Evolutionary conservation across 306 rosid genomes (phyloP).

Genomic region (Malus fusca): DNA sequence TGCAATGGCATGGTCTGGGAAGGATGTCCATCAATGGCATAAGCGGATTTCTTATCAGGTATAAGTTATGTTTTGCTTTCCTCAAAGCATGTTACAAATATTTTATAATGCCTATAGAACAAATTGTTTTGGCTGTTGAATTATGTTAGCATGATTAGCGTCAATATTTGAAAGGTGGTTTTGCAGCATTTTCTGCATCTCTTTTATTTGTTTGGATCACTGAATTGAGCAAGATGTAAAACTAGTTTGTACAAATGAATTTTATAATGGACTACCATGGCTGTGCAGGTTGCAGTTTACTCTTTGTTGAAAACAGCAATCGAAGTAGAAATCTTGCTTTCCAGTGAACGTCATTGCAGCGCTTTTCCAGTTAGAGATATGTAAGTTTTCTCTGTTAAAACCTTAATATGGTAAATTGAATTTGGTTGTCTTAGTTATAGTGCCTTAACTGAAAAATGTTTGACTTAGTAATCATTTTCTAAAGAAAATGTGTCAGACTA

Average conservation of each 20-base stretch:
- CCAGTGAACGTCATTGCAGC: slow-evolving; percentile 36
- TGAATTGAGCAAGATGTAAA: slow-evolving; percentile 1
- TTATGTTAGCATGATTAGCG: background rate
- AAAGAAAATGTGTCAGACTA: background rate
- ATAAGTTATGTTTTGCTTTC: background rate
- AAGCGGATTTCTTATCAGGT: slow-evolving; percentile 53
- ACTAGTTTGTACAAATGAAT: background rate
- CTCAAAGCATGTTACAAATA: background rate
- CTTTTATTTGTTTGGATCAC: background rate
- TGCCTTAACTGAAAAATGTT: background rate
- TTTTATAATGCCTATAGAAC: background rate
- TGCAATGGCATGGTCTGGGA: slow-evolving; percentile 74
- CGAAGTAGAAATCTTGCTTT: slow-evolving; percentile 60
- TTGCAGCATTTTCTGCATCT: background rate
- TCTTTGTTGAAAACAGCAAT: slow-evolving; percentile 54
- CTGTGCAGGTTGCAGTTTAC: slow-evolving; percentile 51
- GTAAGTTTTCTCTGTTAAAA: slow-evolving; percentile 29
- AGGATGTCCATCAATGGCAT: slow-evolving; percentile 61
- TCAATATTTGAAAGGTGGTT: background rate
- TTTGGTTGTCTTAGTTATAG: background rate
- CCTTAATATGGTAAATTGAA: background rate
- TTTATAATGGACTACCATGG: slow-evolving; percentile 6
- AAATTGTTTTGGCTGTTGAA: background rate
- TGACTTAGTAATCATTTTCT: background rate
- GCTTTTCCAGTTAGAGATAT: slow-evolving; percentile 51